phyloP scores from a whole-genome alignment of 225 moss, liverwort and hornwort species.

The Antitrichia curtipendula region DNA sequence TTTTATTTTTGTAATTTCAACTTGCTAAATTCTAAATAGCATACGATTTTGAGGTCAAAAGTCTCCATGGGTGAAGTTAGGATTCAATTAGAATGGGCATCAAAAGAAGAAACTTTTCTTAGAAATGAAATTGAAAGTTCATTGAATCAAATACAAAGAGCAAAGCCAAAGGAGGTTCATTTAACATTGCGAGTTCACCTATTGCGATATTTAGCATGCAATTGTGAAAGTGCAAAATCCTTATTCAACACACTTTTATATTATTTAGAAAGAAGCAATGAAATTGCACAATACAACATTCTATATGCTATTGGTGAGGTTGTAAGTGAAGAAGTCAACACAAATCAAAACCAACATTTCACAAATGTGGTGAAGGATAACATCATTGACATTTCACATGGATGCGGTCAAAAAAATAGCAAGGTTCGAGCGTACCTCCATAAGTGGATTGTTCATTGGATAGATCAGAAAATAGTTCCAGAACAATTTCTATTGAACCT shows the following conservation, averaged over 20 bases:
- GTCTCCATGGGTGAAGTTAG: background rate
- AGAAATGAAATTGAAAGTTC: background rate
- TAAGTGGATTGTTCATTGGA: background rate
- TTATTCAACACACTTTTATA: background rate
- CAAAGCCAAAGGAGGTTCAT: rapidly evolving
- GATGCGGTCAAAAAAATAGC: background rate
- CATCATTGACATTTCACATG: background rate
- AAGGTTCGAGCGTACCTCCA: background rate
- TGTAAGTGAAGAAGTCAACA: background rate
- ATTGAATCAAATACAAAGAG: background rate
- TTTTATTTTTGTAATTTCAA: background rate
- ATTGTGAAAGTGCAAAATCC: background rate
- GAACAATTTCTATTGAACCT: background rate
- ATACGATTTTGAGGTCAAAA: background rate
- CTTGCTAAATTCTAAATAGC: background rate
- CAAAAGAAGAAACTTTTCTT: background rate
- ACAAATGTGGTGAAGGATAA: background rate
- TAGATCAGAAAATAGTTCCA: background rate
- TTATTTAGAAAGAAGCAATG: background rate
- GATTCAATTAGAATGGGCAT: background rate
- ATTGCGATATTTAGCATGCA: background rate
- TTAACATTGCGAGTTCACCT: background rate
- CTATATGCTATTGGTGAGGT: background rate
- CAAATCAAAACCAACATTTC: background rate
- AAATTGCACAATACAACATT: background rate